Evolutionary conservation across 2,329 filamentous ascomycete genomes (phyloP).

Genomic region (Calycina herbarum): DNA sequence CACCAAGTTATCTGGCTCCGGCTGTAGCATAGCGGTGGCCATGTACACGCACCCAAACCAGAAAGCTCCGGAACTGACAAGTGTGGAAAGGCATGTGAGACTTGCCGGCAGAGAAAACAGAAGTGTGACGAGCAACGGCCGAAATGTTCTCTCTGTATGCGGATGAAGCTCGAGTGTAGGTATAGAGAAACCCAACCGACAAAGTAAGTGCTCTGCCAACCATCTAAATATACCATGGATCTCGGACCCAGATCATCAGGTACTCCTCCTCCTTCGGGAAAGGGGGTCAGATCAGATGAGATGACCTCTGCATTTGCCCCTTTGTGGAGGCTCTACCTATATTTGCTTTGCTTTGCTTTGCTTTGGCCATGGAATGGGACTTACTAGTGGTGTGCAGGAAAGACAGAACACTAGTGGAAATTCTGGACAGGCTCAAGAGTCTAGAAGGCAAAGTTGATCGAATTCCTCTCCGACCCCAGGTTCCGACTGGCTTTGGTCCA

Average conservation of each 20-base stretch:
- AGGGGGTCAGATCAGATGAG: not conserved
- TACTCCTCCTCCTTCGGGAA: not conserved
- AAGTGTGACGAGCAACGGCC: constrained; percentile 64
- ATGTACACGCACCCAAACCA: not conserved
- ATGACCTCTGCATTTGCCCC: not conserved
- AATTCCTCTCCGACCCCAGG: constrained; percentile 28
- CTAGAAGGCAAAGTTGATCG: constrained; percentile 58
- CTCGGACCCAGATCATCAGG: not conserved
- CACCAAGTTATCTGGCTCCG: not conserved
- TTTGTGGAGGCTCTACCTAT: not conserved
- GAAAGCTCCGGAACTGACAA: constrained; percentile 14
- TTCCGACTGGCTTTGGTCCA: constrained; percentile 23
- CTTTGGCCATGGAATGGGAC: constrained; percentile 8
- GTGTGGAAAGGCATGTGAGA: constrained; percentile 54
- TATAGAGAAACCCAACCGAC: constrained; percentile 62
- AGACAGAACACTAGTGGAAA: constrained; percentile 62
- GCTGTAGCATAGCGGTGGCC: not conserved
- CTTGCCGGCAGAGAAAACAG: constrained; percentile 60
- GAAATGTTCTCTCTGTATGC: constrained; percentile 59
- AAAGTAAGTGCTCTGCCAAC: constrained; percentile 50
- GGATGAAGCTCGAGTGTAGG: constrained; percentile 57
- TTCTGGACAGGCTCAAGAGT: constrained; percentile 55
- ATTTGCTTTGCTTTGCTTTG: not conserved
- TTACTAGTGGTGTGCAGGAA: constrained; percentile 46
- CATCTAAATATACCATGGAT: constrained; percentile 6